Percentiles rank a stretch among this genome's conserved stretches.
These are phyloP conservation scores for Gamarada debralockiae DNA, from an alignment of 495 filamentous ascomycete species.

Conservation along the genomic window DNA sequence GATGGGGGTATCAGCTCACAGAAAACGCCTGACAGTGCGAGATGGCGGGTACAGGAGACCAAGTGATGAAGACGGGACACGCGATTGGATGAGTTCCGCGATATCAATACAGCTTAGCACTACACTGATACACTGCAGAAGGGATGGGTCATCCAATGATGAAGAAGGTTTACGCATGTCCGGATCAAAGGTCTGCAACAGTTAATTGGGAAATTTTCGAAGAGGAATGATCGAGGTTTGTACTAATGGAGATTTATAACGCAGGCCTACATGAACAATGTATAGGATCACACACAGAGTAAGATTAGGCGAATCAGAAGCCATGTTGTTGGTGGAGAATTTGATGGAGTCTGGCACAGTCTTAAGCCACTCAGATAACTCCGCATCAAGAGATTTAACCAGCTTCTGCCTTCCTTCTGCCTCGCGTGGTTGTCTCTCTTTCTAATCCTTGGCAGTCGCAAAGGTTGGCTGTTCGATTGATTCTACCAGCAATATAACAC, in stretches of 20 bases:
- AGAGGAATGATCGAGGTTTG: background rate
- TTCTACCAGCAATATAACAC: background rate
- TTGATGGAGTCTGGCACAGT: background rate
- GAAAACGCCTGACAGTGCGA: conserved; percentile 3
- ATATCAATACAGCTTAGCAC: conserved; percentile 1
- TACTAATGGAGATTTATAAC: conserved; percentile 2
- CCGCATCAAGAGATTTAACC: background rate
- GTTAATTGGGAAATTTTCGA: background rate
- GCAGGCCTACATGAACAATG: background rate
- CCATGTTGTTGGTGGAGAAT: background rate
- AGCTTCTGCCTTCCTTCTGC: background rate
- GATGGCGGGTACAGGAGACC: background rate
- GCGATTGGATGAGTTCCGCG: conserved; percentile 1
- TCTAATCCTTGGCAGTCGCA: background rate
- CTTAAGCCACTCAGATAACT: background rate
- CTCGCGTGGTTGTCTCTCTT: background rate
- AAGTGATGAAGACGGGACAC: background rate
- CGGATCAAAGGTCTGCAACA: background rate
- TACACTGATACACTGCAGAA: background rate
- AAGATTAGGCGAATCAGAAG: background rate
- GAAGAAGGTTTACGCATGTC: background rate
- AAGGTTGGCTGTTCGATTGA: background rate
- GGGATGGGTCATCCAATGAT: background rate
- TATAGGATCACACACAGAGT: background rate
- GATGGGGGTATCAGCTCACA: background rate